Evolutionary conservation across 805 yeast genomes (phyloP).

Genomic region (Blastobotrys terrestris): DNA sequence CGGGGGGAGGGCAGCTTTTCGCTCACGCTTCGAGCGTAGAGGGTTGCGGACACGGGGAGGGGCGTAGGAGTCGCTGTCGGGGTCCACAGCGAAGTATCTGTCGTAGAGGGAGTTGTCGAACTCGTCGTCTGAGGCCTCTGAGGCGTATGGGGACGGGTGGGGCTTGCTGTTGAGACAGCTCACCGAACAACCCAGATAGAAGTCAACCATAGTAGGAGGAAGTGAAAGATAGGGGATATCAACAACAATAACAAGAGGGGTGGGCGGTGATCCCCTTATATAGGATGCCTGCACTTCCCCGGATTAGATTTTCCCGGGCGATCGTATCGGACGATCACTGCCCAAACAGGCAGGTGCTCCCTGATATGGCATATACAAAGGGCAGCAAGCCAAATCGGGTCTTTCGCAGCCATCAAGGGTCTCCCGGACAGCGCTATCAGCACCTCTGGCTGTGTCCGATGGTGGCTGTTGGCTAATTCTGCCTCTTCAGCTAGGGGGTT

Average conservation of each 20-base stretch:
- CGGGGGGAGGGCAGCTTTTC: neutral
- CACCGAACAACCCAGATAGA: conserved; percentile 1
- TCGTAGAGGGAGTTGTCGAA: conserved; percentile 1
- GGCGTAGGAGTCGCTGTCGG: neutral
- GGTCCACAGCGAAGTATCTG: neutral
- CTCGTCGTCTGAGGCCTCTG: neutral
- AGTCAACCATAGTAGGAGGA: neutral
- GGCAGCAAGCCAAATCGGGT: too few relatives aligned
- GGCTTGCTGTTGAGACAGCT: neutral
- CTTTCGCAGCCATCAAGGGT: too few relatives aligned
- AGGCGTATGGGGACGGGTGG: neutral
- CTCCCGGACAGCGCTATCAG: too few relatives aligned
- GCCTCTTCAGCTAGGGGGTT: too few relatives aligned
- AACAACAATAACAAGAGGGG: neutral
- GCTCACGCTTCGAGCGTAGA: neutral
- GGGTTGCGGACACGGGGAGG: neutral
- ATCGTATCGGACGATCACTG: neutral
- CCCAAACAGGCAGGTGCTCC: neutral
- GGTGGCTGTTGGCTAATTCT: too few relatives aligned
- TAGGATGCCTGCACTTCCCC: neutral
- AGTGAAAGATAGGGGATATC: too few relatives aligned
- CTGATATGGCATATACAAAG: neutral
- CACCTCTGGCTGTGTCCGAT: too few relatives aligned
- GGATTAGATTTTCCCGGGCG: neutral
- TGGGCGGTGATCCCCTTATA: neutral